Percentiles rank a stretch among this genome's conserved stretches.
Evolutionary conservation across 257 asterid genomes (phyloP).

Genomic region (Solanum chaucha): DNA sequence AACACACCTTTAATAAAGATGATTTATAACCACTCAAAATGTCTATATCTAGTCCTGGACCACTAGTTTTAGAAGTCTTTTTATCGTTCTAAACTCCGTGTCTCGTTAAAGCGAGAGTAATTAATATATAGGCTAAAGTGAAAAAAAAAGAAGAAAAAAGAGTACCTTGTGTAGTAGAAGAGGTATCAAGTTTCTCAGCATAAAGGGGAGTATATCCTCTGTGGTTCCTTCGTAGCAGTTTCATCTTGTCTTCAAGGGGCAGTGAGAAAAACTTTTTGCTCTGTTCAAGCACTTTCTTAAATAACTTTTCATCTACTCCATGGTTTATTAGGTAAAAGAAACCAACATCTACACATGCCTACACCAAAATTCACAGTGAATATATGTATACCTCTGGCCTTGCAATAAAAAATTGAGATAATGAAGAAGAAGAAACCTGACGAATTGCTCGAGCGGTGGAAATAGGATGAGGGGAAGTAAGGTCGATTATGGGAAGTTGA

Average conservation of each 20-base stretch:
- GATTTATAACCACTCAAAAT: neutral
- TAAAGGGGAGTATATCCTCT: conserved; percentile 49
- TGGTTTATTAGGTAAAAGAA: conserved; percentile 58
- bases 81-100: neutral
- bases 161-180: conserved; percentile 29
- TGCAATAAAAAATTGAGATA: neutral
- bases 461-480: conserved; percentile 22
- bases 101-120: neutral
- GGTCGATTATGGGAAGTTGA: conserved; percentile 45
- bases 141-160: no score
- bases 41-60: neutral
- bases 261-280: conserved; percentile 30
- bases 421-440: conserved; percentile 17
- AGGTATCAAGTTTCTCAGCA: conserved; percentile 40
- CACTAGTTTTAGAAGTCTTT: neutral
- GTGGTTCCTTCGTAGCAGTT: conserved; percentile 20
- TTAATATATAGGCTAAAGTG: neutral
- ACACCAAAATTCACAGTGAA: neutral
- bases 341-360: conserved; percentile 48
- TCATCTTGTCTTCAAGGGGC: conserved; percentile 34
- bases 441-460: conserved; percentile 37
- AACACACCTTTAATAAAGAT: neutral
- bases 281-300: conserved; percentile 27
- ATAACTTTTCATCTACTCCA: conserved; percentile 33
- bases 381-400: no score